Base-by-base conservation (phyloP, 2,329 filamentous ascomycete genomes). In the Coniochaeta ligniaria region DNA sequence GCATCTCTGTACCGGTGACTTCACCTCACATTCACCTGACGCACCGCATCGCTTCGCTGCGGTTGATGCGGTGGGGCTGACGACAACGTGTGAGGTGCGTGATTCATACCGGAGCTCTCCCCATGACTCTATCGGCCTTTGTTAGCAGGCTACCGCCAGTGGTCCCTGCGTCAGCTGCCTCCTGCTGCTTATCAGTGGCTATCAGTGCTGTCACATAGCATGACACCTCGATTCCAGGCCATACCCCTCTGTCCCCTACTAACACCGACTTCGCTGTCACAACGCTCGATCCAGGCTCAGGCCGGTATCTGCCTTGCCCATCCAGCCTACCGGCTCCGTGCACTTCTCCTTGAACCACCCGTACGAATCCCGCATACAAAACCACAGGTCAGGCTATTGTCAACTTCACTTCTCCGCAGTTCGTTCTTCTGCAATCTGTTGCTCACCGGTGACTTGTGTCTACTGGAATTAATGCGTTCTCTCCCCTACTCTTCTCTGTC, bases 401-500 rank as follows among this genome's bases (percentile, higher is more conserved):
- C 47, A 31, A 52, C 47, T 28, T 26, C 22, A 31, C 47, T 16
- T 52, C 47, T 52, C 16, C 14, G 2, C 47, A 56, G 54, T 36
- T 24, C n/a, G 16, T 22, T 22, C 26, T 17, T 28, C 24, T 52
- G 47, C 47, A 52, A 52, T 12, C 31, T 52, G 12, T 31, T 12
- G n/a, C 14, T 52, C 24, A 28, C 14, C 26, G 11, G 47, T 52
- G 16, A 11, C 6, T 45, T 33, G 35, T 43, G 22, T 58, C 56
- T 43, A 8, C 33, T 45, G 56, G 56, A 35, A 28, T 58, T 58
- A 43, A 58, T 58, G 56, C 35, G 35, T 58, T 58, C 56, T 58
- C 56, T 43, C 31, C 56, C 56, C 56, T 26, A 31, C 38, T 28
- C 38, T 45, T 31, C 26, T 11, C 26, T 31, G 35, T 58, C 24